phyloP scores from a whole-genome alignment of 1,284 basidiomycete species.

The Pulveroboletus sp. region DNA sequence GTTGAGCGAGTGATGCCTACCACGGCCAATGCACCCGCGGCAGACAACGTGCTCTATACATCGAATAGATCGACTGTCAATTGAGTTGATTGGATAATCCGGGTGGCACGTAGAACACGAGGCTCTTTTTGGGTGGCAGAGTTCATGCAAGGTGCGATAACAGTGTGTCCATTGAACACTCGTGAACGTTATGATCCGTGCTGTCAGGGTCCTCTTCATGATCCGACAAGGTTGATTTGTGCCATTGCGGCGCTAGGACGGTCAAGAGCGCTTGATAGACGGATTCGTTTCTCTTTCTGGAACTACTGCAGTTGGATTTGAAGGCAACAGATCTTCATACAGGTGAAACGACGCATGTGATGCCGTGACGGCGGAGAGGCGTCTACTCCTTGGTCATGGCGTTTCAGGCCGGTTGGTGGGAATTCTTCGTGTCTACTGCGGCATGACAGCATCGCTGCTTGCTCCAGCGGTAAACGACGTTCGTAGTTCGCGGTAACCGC shows the following conservation, averaged over 20 bases:
- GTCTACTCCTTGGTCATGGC: too few species aligned
- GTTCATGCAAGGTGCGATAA: too few species aligned
- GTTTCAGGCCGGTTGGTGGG: neutral
- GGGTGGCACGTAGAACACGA: neutral
- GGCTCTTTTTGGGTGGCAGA: neutral
- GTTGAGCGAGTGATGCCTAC: neutral
- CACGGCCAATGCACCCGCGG: neutral
- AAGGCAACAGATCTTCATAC: neutral
- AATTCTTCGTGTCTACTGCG: neutral
- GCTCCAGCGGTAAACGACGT: too few species aligned
- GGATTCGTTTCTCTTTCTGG: neutral
- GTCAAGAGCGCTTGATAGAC: neutral
- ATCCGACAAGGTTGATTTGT: neutral
- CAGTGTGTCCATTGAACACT: too few species aligned
- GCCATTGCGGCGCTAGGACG: neutral
- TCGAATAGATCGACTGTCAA: too few species aligned
- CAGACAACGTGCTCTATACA: neutral
- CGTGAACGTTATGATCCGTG: slow-evolving; percentile 5
- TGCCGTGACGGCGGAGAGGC: too few species aligned
- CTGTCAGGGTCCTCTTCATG: neutral
- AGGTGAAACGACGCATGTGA: too few species aligned
- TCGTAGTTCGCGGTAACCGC: neutral
- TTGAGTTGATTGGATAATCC: neutral
- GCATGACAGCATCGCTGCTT: neutral
- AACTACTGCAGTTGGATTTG: neutral